Evolutionary conservation across 805 yeast species (phyloP).

Genomic region (Saccharomycodes ludwigii): DNA sequence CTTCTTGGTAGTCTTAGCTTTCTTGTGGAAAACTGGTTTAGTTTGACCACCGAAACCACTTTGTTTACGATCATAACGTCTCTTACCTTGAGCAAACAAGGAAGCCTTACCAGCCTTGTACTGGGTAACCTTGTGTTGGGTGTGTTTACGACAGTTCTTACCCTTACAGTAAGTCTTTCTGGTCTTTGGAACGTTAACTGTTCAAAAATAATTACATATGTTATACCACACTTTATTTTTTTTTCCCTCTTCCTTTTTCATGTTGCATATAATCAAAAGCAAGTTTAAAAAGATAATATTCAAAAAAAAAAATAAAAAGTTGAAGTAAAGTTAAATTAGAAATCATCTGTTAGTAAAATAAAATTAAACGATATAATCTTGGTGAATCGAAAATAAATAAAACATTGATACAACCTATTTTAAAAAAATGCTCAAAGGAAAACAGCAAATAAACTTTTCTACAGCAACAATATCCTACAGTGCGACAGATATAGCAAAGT

Average conservation of each 20-base stretch:
- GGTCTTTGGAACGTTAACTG: conserved; percentile 99
- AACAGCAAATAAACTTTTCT: no score
- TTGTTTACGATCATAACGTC: conserved; percentile 99
- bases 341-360: conserved; percentile 3
- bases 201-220: conserved; percentile 5
- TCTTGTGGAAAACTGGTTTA: conserved; percentile 99
- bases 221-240: neutral
- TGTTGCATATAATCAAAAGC: neutral
- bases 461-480: no score
- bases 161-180: conserved; percentile 99
- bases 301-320: neutral
- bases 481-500: no score
- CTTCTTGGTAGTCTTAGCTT: conserved; percentile 99
- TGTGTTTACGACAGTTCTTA: conserved; percentile 98
- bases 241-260: neutral
- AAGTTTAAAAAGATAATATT: neutral
- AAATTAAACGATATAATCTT: no score
- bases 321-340: no score
- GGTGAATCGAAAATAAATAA: no score
- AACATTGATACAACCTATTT: no score
- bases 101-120: conserved; percentile 99
- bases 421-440: no score
- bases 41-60: conserved; percentile 99
- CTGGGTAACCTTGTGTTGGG: conserved; percentile 99
- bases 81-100: conserved; percentile 98